Evolutionary conservation across 148 eudicot genomes (phyloP).

Genomic region (Bassia scoparia): DNA sequence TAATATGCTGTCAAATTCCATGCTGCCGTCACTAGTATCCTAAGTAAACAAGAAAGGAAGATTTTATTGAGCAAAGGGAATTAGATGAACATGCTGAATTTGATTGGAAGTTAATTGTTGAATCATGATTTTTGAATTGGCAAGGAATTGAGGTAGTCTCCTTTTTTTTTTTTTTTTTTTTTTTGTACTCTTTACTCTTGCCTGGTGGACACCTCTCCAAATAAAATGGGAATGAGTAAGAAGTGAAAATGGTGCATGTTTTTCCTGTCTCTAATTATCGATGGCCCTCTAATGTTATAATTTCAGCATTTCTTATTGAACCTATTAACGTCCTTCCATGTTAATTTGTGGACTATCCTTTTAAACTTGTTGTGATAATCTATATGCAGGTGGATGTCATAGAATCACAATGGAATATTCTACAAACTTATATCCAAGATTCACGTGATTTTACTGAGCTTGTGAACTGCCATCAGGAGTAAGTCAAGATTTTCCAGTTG

Average conservation of each 20-base stretch:
- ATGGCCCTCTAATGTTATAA: not conserved
- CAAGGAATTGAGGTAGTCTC: too few species aligned
- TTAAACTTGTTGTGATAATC: constrained; percentile 8
- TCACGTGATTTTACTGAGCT: constrained; percentile 92
- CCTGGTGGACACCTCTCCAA: not conserved
- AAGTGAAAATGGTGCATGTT: not conserved
- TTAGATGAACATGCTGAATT: not conserved
- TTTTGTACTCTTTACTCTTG: not conserved
- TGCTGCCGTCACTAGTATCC: not conserved
- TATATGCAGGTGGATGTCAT: constrained; percentile 84
- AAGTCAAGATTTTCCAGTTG: constrained; percentile 32
- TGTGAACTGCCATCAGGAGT: constrained; percentile 94
- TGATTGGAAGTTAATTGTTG: not conserved
- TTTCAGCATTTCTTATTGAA: not conserved
- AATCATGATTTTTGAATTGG: not conserved
- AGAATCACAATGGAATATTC: constrained; percentile 96
- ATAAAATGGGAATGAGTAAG: not conserved
- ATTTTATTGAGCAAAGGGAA: not conserved
- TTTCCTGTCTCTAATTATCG: not conserved
- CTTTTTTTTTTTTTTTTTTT: not conserved
- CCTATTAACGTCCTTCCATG: not conserved
- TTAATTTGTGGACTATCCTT: constrained; percentile 4
- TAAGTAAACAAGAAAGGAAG: not conserved
- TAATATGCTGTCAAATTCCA: not conserved
- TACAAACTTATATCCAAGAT: constrained; percentile 81